phyloP scores from a whole-genome alignment of 129 eudicot genomes.

The Mikania micrantha region DNA sequence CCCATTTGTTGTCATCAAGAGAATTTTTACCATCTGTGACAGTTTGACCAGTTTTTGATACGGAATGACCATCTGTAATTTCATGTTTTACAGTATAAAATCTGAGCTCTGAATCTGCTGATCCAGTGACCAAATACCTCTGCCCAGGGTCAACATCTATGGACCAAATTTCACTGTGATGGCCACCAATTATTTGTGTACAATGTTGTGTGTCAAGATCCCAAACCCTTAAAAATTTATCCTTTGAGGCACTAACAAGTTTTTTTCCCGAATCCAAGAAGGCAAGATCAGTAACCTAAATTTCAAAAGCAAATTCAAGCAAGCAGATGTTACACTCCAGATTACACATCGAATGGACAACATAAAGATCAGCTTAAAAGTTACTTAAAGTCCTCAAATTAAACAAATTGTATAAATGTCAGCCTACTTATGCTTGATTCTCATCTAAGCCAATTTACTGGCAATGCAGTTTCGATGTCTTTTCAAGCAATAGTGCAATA shows the following conservation, averaged over 20 bases:
- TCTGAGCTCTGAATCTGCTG: conserved; percentile 80
- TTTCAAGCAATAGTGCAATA: not conserved
- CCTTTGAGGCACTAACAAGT: conserved; percentile 84
- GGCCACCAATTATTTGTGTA: conserved; percentile 88
- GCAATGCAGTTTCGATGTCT: not conserved
- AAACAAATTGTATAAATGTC: not conserved
- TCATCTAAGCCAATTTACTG: not conserved
- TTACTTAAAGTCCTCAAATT: not conserved
- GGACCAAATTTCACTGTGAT: conserved; percentile 97
- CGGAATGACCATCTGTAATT: conserved; percentile 25
- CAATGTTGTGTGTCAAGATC: conserved; percentile 97
- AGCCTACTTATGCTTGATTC: not conserved
- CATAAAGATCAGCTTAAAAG: not conserved
- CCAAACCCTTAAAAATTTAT: conserved; percentile 94
- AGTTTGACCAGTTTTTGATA: conserved; percentile 10
- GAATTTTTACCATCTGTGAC: conserved; percentile 25
- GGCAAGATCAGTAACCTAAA: conserved; percentile 86
- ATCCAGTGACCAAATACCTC: conserved; percentile 82
- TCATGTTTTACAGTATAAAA: conserved; percentile 60
- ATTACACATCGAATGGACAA: too few species aligned
- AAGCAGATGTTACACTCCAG: not conserved
- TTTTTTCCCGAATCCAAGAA: conserved; percentile 81
- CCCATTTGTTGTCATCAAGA: conserved; percentile 62
- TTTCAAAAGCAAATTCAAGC: not conserved
- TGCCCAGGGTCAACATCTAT: conserved; percentile 66